phyloP scores from a whole-genome alignment of 1,284 basidiomycete species.

The Moesziomyces globuligerus region DNA sequence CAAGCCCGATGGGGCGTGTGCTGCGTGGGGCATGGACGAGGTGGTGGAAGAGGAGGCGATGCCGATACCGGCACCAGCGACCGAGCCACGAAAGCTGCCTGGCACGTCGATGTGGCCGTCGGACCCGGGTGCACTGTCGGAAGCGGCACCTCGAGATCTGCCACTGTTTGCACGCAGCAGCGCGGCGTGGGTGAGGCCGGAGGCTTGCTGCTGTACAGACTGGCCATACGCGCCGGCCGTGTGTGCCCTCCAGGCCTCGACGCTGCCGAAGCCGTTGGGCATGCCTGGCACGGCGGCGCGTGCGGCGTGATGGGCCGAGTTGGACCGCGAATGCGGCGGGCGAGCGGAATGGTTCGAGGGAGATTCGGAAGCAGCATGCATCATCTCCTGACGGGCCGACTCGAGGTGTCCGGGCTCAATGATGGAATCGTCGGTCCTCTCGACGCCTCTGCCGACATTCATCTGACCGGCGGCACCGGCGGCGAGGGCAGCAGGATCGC shows the following conservation, averaged over 20 bases:
- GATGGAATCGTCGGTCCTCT: conserved; percentile 32
- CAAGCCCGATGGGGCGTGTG: conserved; percentile 7
- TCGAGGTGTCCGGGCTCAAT: conserved; percentile 41
- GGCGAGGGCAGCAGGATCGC: conserved; percentile 1
- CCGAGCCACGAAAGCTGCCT: conserved; percentile 31
- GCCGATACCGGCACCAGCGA: conserved; percentile 29
- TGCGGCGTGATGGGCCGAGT: background rate
- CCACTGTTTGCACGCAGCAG: conserved; percentile 29
- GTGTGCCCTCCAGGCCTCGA: conserved; percentile 47
- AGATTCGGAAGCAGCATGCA: conserved; percentile 10
- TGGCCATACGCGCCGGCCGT: conserved; percentile 30
- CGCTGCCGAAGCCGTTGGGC: conserved; percentile 30
- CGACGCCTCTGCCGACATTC: conserved; percentile 34
- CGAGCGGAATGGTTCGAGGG: conserved; percentile 4
- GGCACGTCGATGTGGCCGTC: conserved; percentile 36
- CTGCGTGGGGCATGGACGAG: conserved; percentile 10
- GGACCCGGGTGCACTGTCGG: conserved; percentile 23
- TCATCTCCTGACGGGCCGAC: conserved; percentile 39
- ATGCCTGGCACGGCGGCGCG: conserved; percentile 4
- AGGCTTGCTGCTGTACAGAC: conserved; percentile 18
- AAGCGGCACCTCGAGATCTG: background rate
- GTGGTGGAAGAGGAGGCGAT: conserved; percentile 15
- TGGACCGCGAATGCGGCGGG: conserved; percentile 13
- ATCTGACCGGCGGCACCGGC: conserved; percentile 23
- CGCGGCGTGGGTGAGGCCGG: conserved; percentile 25